Conservation (phyloP, 306 rosid species). For the Hippophae tibetana region DNA sequence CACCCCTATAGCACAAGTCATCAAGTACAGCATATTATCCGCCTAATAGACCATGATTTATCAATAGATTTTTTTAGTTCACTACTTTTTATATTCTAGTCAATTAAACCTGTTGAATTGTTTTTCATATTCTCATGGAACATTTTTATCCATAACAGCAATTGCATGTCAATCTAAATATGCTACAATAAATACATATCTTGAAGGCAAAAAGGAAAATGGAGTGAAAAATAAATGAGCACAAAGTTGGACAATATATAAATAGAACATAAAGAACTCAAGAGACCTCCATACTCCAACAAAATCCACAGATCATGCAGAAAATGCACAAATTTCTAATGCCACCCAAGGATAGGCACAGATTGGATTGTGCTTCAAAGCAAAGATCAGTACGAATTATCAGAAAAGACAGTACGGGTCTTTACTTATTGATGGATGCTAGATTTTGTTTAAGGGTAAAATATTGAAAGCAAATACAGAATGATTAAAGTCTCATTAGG, state of each 20-base stretch:
- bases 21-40: constrained; percentile 13
- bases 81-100: too few species aligned
- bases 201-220: too few species aligned
- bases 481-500: constrained; percentile 13
- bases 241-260: too few species aligned
- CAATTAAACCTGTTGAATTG: too few species aligned
- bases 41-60: background rate
- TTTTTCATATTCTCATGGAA: too few species aligned
- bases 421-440: constrained; percentile 5
- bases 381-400: too few species aligned
- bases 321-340: too few species aligned
- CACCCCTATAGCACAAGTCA: constrained; percentile 43
- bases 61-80: too few species aligned
- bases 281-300: background rate
- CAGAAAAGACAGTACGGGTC: background rate
- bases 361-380: background rate
- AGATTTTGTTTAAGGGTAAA: background rate
- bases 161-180: too few species aligned
- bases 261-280: background rate
- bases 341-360: background rate
- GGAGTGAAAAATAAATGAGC: too few species aligned
- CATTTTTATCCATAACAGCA: too few species aligned
- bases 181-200: too few species aligned
- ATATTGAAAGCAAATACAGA: constrained; percentile 18
- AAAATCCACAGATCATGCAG: background rate